A percentile compares a stretch with the other conserved stretches of the same genome.
These are phyloP conservation scores for Lathyrus oleraceus DNA, from an alignment of 306 rosid species.

Conservation along the genomic window DNA sequence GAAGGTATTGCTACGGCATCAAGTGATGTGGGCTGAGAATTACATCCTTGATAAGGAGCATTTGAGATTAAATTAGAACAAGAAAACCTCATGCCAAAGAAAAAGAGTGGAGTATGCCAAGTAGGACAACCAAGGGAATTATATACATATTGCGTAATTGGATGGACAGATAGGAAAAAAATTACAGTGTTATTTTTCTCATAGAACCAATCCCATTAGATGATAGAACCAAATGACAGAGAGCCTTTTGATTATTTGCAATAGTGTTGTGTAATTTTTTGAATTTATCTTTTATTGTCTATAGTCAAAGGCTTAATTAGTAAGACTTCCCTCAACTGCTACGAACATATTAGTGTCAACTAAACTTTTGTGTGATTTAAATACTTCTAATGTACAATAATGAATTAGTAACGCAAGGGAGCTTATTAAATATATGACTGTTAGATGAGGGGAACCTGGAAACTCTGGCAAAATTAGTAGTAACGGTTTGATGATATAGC, in stretches of 20 bases:
- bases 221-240: not conserved
- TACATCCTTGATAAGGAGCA: not conserved
- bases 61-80: not conserved
- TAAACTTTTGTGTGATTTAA: not conserved
- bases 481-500: not conserved
- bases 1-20: not conserved
- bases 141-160: not conserved
- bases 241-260: not conserved
- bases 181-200: not conserved
- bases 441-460: not conserved
- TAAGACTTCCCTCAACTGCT: conserved; percentile 7
- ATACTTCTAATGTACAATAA: not conserved
- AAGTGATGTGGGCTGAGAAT: not conserved
- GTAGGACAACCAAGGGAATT: not conserved
- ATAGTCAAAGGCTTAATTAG: not conserved
- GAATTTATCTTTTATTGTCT: not conserved
- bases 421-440: not conserved
- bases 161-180: not conserved
- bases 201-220: not conserved
- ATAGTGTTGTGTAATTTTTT: not conserved
- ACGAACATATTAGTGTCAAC: not conserved
- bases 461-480: conserved; percentile 1
- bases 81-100: not conserved
- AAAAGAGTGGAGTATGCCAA: too few species aligned
- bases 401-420: not conserved